Evolutionary conservation across 2,329 filamentous ascomycete species (phyloP), one percentile per base, ranked within the genome.

Genomic region (Calonectria crousiana): DNA sequence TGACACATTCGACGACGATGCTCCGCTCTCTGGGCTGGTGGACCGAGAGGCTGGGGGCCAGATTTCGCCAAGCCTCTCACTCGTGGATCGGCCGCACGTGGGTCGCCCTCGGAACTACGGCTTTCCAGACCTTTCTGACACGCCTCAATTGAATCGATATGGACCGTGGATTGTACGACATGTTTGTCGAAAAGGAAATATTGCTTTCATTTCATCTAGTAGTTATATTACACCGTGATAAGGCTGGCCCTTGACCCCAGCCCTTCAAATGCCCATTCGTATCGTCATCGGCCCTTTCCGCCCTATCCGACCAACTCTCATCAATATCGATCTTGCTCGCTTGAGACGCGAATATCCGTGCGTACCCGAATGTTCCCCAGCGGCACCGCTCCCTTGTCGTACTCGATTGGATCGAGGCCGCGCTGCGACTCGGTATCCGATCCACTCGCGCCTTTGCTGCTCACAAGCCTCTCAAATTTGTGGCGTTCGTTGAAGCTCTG

Each of bases 261-360:
- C 6, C 18, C 56, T 30, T 34, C 34, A 28, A 30, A 30, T 38
- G 18, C 16, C 36, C 56, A 18, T 41, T 62, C 32, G 10, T 62
- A 26, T 28, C 34, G 9, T 23, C 36, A 62, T 62, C 56, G 56
- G 28, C 18, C 32, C n/a, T 18, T 28, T 28, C 56, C 34, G 49
- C 32, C 16, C 18, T 4, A 10, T 32, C 8, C 30, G 26, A 30
- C 9, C n/a, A 13, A 13, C 26, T 32, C 14, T 41, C 56, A 62
- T 34, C 23, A n/a, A 3, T 28, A 41, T 14, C 56, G 56, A 41
- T 62, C 56, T 18, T 62, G 34, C 36, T 62, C 56, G n/a, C 56
- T 62, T 16, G 56, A 62, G 11, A 62, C 56, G n/a, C 56, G 56
- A 16, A 62, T 62, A 41, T 62, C 56, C 56, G 56, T 62, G 23